These are phyloP conservation scores for Mucuna pruriens DNA, from an alignment of 306 rosid species.

Conservation along the genomic window DNA sequence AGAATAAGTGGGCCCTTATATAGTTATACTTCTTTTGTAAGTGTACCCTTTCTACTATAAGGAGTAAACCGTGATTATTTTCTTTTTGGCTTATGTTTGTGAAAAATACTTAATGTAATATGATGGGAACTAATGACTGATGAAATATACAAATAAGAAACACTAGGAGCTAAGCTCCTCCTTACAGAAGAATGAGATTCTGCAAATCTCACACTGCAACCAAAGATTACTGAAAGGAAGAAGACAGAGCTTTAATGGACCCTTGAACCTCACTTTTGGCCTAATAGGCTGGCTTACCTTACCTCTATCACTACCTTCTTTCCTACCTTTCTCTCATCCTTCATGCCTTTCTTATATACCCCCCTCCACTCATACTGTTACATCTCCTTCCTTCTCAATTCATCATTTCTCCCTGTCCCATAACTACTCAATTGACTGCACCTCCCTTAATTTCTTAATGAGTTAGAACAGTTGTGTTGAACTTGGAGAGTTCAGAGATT, in stretches of 20 bases:
- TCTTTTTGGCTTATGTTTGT: not conserved
- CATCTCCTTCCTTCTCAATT: not conserved
- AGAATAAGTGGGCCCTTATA: not conserved
- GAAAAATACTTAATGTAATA: constrained; percentile 1
- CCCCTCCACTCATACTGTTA: not conserved
- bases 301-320: not conserved
- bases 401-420: not conserved
- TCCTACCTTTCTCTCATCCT: not conserved
- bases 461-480: not conserved
- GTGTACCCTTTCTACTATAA: not conserved
- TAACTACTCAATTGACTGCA: not conserved
- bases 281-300: not conserved
- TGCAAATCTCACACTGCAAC: not conserved
- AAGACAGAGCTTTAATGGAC: not conserved
- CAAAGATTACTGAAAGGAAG: not conserved
- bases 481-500: not conserved
- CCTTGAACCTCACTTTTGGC: not conserved
- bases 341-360: not conserved
- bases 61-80: not conserved
- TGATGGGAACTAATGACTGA: not conserved
- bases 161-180: not conserved
- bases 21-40: not conserved
- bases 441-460: not conserved
- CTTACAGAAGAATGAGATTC: constrained; percentile 2
- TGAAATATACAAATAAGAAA: not conserved